Percentiles rank a stretch among this genome's conserved stretches.
phyloP scores from a whole-genome alignment of 495 filamentous ascomycete species.

The Neurospora sp. region DNA sequence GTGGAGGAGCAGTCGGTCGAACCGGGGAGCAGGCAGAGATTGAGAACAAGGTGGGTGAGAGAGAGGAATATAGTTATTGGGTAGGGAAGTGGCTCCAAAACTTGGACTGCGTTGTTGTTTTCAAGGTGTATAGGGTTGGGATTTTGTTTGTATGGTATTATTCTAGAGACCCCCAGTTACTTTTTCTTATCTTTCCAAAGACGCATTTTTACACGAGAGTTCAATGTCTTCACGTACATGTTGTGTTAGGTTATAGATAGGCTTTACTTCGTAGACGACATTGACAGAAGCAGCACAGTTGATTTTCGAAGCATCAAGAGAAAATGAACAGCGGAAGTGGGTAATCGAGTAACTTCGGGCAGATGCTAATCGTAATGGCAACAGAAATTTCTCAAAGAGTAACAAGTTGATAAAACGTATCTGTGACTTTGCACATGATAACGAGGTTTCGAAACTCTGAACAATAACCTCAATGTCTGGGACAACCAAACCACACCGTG shows the following conservation, averaged over 20 bases:
- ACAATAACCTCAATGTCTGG: too few relatives aligned
- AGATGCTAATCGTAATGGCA: not conserved
- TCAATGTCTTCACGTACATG: not conserved
- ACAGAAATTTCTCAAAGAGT: not conserved
- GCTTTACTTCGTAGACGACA: not conserved
- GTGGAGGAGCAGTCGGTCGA: not conserved
- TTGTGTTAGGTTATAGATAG: not conserved
- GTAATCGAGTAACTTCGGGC: not conserved
- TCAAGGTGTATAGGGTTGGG: not conserved
- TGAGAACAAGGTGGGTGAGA: not conserved
- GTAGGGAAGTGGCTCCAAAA: not conserved
- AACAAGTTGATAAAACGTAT: not conserved
- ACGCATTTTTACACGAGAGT: not conserved
- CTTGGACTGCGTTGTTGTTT: not conserved
- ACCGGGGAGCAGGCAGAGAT: not conserved
- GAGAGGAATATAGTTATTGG: not conserved
- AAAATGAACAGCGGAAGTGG: not conserved
- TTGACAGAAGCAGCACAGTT: not conserved
- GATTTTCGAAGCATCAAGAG: not conserved
- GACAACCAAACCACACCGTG: not conserved
- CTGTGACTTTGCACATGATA: not conserved
- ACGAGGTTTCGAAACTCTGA: not conserved
- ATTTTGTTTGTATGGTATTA: constrained; percentile 7
- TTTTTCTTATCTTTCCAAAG: constrained; percentile 2
- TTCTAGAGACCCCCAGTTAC: constrained; percentile 1